A percentile compares a stretch with the other conserved stretches of the same genome.
Evolutionary conservation across 306 rosid species (phyloP).

Genomic region (Lablab purpureus): DNA sequence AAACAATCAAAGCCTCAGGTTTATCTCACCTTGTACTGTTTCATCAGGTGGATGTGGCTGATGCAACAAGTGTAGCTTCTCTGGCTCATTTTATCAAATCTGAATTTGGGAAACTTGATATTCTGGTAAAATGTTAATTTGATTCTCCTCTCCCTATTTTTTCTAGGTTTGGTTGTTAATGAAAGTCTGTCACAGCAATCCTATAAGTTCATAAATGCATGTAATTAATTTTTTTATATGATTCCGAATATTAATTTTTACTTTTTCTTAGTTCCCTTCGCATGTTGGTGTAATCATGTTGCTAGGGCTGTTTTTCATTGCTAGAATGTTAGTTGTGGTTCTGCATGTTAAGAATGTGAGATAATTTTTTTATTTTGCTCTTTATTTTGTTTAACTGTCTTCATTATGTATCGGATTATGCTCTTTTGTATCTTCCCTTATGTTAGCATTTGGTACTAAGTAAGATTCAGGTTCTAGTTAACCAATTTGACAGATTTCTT

Average conservation of each 20-base stretch:
- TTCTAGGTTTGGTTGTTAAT: not conserved
- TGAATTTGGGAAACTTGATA: slow-evolving; percentile 53
- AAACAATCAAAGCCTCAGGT: slow-evolving; percentile 25
- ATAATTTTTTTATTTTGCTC: not conserved
- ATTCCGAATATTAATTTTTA: not conserved
- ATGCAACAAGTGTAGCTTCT: slow-evolving; percentile 49
- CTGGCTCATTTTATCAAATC: slow-evolving; percentile 47
- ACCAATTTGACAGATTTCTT: not conserved
- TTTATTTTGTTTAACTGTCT: not conserved
- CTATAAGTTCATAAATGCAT: not conserved
- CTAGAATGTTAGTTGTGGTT: not conserved
- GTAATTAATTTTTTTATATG: not conserved
- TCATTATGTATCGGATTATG: not conserved
- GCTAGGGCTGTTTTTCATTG: not conserved
- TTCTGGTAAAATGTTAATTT: slow-evolving; percentile 46
- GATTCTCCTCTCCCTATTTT: not conserved
- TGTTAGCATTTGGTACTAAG: not conserved
- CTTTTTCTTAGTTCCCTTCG: not conserved
- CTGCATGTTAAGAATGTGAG: not conserved
- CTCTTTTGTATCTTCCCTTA: not conserved
- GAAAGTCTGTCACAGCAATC: not conserved
- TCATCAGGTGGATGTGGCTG: slow-evolving; percentile 55
- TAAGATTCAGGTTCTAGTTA: not conserved
- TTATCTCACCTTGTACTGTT: slow-evolving; percentile 43
- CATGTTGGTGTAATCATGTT: not conserved